Conservation (phyloP, 768 basidiomycete genomes). For the Neoboletus magnificus region DNA sequence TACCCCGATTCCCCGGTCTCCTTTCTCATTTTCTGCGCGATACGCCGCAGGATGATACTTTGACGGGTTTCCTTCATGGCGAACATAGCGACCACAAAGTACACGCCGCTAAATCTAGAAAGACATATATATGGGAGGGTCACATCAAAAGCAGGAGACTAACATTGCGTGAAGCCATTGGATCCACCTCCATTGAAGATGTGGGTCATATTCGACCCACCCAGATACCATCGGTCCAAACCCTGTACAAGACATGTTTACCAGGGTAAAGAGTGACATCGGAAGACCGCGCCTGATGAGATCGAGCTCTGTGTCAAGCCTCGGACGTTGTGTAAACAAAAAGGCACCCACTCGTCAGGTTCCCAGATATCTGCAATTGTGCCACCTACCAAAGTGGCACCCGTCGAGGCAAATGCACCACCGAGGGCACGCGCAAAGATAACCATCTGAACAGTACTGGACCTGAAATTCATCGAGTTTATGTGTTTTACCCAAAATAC, state of each 20-base stretch:
- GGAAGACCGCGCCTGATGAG: slow-evolving; percentile 60
- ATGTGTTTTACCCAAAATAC: neutral
- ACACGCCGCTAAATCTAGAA: slow-evolving; percentile 48
- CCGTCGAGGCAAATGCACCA: slow-evolving; percentile 63
- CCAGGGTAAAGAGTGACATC: slow-evolving; percentile 67
- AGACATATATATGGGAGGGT: neutral
- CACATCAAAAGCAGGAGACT: slow-evolving; percentile 2
- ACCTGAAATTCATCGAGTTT: slow-evolving; percentile 18
- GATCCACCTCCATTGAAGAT: slow-evolving; percentile 75
- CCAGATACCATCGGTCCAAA: slow-evolving; percentile 62
- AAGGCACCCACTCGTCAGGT: slow-evolving; percentile 47
- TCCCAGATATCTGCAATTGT: slow-evolving; percentile 68
- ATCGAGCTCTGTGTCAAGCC: neutral
- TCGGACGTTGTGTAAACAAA: neutral
- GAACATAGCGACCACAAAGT: slow-evolving; percentile 48
- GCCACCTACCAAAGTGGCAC: slow-evolving; percentile 67
- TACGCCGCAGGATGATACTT: slow-evolving; percentile 60
- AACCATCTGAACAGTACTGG: slow-evolving; percentile 51
- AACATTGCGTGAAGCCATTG: slow-evolving; percentile 76
- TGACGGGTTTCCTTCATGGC: slow-evolving; percentile 70
- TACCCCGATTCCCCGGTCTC: slow-evolving; percentile 63
- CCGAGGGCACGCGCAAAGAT: slow-evolving; percentile 59
- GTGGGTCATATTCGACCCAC: slow-evolving; percentile 59
- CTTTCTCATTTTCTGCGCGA: slow-evolving; percentile 61
- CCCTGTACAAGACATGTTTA: slow-evolving; percentile 59